Percentiles rank a stretch among this genome's conserved stretches.
These are phyloP conservation scores for Zygosaccharomyces kombuchaensis DNA, from an alignment of 805 yeast species.

Conservation along the genomic window DNA sequence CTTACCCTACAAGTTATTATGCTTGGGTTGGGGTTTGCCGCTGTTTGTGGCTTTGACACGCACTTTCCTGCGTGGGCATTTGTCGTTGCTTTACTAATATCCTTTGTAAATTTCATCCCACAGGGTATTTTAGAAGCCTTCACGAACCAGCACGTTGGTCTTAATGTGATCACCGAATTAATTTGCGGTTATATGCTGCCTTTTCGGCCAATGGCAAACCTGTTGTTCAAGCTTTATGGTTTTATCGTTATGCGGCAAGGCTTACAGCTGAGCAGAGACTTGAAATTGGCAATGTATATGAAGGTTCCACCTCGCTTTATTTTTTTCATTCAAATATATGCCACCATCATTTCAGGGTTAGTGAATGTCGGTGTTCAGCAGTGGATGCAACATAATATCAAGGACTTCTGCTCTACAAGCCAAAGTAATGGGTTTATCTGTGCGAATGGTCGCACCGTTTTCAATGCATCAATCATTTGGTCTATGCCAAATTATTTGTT, in stretches of 20 bases:
- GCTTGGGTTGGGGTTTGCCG: slow-evolving; percentile 31
- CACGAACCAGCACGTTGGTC: slow-evolving; percentile 51
- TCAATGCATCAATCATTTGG: slow-evolving; percentile 53
- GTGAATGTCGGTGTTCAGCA: slow-evolving; percentile 39
- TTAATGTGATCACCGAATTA: slow-evolving; percentile 56
- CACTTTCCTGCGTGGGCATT: slow-evolving; percentile 65
- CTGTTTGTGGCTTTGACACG: slow-evolving; percentile 39
- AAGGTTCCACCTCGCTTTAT: slow-evolving; percentile 55
- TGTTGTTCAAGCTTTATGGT: slow-evolving; percentile 51
- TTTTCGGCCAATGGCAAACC: slow-evolving; percentile 49
- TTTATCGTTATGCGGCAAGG: slow-evolving; percentile 54
- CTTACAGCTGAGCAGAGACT: slow-evolving; percentile 45
- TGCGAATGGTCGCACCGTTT: slow-evolving; percentile 41
- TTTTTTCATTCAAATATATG: slow-evolving; percentile 43
- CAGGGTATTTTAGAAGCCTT: slow-evolving; percentile 55
- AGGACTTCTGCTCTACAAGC: slow-evolving; percentile 37
- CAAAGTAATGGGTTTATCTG: slow-evolving; percentile 45
- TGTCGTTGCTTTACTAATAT: slow-evolving; percentile 50
- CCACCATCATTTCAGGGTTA: slow-evolving; percentile 40
- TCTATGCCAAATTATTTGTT: slow-evolving; percentile 49
- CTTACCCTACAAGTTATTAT: slow-evolving; percentile 28
- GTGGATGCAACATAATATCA: slow-evolving; percentile 39
- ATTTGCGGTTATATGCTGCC: slow-evolving; percentile 60
- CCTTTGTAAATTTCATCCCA: slow-evolving; percentile 52
- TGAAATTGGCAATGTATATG: slow-evolving; percentile 54